These are phyloP conservation scores for Carex littledalei DNA, from an alignment of 176 grass and related monocot genomes.

Conservation along the genomic window DNA sequence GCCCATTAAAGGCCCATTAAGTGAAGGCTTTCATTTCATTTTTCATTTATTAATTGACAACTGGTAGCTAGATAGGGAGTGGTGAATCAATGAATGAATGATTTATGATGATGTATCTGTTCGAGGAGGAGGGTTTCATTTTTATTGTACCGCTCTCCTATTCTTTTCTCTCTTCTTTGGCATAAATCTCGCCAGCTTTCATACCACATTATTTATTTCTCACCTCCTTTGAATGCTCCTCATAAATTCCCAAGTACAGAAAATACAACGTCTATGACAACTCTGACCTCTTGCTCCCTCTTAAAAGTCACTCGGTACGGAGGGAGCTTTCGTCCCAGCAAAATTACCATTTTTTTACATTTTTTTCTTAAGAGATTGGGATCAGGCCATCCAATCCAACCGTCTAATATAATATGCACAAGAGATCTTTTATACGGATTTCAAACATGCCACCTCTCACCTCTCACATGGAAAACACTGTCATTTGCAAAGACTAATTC, in stretches of 20 bases:
- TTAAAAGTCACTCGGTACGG: background rate
- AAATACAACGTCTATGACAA: conserved; percentile 16
- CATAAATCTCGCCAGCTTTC: conserved; percentile 13
- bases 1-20: conserved; percentile 40
- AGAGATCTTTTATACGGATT: too few relatives aligned
- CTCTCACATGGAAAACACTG: too few relatives aligned
- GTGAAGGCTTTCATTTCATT: conserved; percentile 9
- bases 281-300: conserved; percentile 6
- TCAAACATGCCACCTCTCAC: too few relatives aligned
- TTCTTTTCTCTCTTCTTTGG: background rate
- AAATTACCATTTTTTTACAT: background rate
- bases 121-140: background rate
- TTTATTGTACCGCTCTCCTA: background rate
- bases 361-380: background rate
- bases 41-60: conserved; percentile 21
- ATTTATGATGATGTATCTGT: conserved; percentile 12
- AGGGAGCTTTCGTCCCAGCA: background rate
- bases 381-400: too few relatives aligned
- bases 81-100: conserved; percentile 8
- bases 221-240: conserved; percentile 18
- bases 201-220: background rate
- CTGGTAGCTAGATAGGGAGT: background rate
- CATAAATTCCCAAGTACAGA: conserved; percentile 12
- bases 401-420: too few relatives aligned
- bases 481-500: too few relatives aligned